Base-by-base conservation (phyloP, 495 filamentous ascomycete species). In the Neurospora terricola region DNA sequence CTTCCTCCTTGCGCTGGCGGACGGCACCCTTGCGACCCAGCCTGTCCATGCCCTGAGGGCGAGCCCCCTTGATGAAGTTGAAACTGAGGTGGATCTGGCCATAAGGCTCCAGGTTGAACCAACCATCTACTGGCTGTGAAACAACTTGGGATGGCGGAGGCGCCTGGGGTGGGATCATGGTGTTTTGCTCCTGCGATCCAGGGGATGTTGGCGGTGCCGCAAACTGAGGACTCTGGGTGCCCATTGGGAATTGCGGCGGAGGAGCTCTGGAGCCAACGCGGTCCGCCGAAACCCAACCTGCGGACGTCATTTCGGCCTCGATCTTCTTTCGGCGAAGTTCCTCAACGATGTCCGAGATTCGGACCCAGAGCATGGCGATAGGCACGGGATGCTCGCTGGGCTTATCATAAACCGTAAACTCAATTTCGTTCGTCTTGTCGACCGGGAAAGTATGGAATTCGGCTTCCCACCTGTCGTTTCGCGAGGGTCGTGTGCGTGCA, bases 301-400 rank as follows among this genome's bases (percentile, higher is more conserved):
- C 91, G 71, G 88, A 88, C 76, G 93, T 94, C 73, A 97, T 90
- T 77, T 99, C 96, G 5, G 93, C 90, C 81, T 98, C 96, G 74
- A 99, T 94, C 84, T 92, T 98, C 86, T 98, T 98, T 69, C 94
- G 91, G 75, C 96, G 92, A 87, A 98, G 94, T 81, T 98, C 96
- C 77, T 99, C 96, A 36, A 91, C 93, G 75, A 99, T 97, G 81
- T 99, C 96, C 43, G 96, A 95, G 78, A 99, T 95, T 54, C 96
- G 88, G 74, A 99, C 88, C 96, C 96, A 99, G 7, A 98, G 86
- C 87, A 99, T 90, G 72, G 92, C 96, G 75, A 99, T 97, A 43
- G 96, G 96, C 66, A 96, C 88, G 3, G 94, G 91, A 76, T 96
- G 91, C 73, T 97, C 94, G 75, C 91, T 90, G 34, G 90, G 87